Percentiles rank a stretch among this genome's conserved stretches.
phyloP scores from a whole-genome alignment of 129 eudicot genomes.

The Artemisia tridentata region DNA sequence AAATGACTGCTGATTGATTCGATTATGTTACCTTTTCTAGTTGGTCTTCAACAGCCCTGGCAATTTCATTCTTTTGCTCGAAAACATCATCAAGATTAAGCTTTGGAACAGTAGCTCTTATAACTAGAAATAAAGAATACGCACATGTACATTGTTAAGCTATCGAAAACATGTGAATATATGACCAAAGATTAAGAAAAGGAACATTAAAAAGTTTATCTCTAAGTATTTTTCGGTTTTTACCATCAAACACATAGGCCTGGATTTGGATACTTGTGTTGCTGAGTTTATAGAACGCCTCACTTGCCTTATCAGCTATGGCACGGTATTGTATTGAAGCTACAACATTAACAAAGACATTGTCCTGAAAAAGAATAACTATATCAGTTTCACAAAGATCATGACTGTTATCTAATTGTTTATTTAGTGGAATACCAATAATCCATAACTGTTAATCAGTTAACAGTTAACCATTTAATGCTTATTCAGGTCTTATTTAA shows the following conservation, averaged over 20 bases:
- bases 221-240: neutral
- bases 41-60: conserved; percentile 83
- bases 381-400: neutral
- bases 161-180: neutral
- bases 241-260: conserved; percentile 95
- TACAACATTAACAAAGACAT: conserved; percentile 88
- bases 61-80: conserved; percentile 92
- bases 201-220: neutral
- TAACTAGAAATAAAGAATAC: conserved; percentile 44
- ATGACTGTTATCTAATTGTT: neutral
- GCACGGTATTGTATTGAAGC: conserved; percentile 91
- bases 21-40: conserved; percentile 61
- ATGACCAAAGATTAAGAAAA: neutral
- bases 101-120: conserved; percentile 84
- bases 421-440: neutral
- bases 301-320: conserved; percentile 71
- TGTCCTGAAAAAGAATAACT: conserved; percentile 51
- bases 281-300: conserved; percentile 81
- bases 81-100: conserved; percentile 78
- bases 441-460: neutral
- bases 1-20: neutral
- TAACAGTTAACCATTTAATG: neutral
- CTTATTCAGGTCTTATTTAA: too few relatives aligned
- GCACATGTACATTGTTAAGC: too few relatives aligned
- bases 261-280: conserved; percentile 83